Conservation (phyloP, 306 rosid species). For the Spatholobus suberectus region DNA sequence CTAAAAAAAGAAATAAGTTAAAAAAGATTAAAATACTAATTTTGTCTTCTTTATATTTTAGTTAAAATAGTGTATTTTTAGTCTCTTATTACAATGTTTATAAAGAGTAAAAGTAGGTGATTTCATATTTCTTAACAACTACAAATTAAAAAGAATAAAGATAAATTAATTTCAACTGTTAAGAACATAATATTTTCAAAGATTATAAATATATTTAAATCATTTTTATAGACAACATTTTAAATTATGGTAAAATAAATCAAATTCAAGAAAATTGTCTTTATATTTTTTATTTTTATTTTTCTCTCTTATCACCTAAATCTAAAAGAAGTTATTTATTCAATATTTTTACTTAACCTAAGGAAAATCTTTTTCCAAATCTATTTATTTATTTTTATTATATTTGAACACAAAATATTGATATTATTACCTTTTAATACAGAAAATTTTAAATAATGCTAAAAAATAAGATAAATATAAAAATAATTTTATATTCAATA, state of each 20-base stretch:
- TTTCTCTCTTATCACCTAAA: neutral
- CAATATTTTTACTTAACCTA: neutral
- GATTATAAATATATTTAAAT: neutral
- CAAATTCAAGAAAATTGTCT: neutral
- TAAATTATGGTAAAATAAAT: neutral
- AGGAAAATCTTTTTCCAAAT: neutral
- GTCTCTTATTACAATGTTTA: no score
- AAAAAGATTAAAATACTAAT: no score
- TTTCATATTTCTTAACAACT: no score
- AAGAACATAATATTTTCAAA: no score
- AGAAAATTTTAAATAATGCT: neutral
- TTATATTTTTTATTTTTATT: neutral
- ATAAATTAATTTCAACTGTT: no score
- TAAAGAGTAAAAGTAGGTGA: no score
- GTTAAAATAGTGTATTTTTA: no score
- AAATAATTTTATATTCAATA: neutral
- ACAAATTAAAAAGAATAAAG: neutral
- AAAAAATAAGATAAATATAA: neutral
- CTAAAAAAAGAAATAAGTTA: no score
- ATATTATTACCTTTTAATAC: neutral
- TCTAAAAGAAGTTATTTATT: neutral
- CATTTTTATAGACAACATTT: neutral
- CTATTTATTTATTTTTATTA: neutral
- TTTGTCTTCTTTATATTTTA: no score
- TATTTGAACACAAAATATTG: neutral